Percentiles rank a stretch among this genome's conserved stretches.
Conservation (phyloP, 2,329 filamentous ascomycete genomes). For the Fusarium tricinctum region DNA sequence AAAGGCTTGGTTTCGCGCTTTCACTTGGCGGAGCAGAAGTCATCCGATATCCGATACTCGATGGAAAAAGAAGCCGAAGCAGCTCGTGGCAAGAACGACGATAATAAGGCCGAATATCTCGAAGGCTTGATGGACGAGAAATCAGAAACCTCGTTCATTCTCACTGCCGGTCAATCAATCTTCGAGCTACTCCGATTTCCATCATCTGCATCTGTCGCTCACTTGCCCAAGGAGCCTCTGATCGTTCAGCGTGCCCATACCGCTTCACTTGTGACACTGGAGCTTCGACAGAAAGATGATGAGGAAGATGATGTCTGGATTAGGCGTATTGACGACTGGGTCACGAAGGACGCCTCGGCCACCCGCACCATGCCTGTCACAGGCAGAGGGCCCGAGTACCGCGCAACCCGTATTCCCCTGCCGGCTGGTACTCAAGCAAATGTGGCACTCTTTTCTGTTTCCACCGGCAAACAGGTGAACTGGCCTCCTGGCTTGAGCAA, state of each 20-base stretch:
- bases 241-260: not conserved
- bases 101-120: too few relatives aligned
- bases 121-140: too few relatives aligned
- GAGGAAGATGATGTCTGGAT: not conserved
- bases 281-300: not conserved
- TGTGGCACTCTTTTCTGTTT: not conserved
- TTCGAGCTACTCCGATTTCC: not conserved
- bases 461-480: not conserved
- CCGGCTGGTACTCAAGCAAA: not conserved
- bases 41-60: too few relatives aligned
- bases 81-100: too few relatives aligned
- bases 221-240: not conserved
- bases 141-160: too few relatives aligned
- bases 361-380: not conserved
- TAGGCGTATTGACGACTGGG: not conserved
- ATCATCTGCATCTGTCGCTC: not conserved
- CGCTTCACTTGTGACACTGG: too few relatives aligned
- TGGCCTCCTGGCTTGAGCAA: not conserved
- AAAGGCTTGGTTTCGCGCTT: too few relatives aligned
- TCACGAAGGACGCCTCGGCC: not conserved
- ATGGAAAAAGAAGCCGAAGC: too few relatives aligned
- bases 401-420: not conserved
- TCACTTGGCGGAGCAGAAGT: too few relatives aligned
- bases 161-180: not conserved
- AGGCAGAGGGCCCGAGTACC: not conserved